Base-by-base conservation (phyloP, 106 monocot genomes). In the Apostasia shenzhenica region DNA sequence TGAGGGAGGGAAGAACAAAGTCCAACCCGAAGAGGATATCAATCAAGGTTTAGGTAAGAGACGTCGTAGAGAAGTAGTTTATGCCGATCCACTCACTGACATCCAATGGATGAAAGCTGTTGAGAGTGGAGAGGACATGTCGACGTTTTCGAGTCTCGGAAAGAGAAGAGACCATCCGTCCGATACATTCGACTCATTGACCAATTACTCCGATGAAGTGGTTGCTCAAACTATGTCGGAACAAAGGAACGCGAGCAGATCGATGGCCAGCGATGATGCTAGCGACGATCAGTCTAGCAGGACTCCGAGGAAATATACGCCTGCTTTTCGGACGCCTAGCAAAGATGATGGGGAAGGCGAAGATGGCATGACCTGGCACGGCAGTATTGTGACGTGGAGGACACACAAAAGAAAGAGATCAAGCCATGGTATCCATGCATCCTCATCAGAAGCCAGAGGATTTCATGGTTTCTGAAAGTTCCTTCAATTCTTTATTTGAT, bases 91-190 rank as follows among this genome's bases (percentile, higher is more conserved):
- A 48, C 84, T 97, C 26, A 92, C 86, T 54, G 95, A 97, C 73
- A n/a, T 73, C 42, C 89, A 92, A 70, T 97, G 89, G 89, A 78
- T 97, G 80, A 97, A 85, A 58, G 84, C 86, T 6, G 80, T 92
- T 9, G 92, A 97, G 51, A 82, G 63, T 13, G 87, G 89, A 60
- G 95, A 92, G 71, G 95, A 92, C 67, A 12, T 83, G 47, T 72
- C 82, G 1, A 83, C 58, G 54, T 67, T 82, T 8, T 55, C 83
- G 26, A 50, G 67, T 3, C 81, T 80, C 52, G 77, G 70, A 10
- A 95, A 69, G 73, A 79, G 74, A 70, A 88, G 71, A 62, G 69
- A 67, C 8, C 44, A 64, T 11, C 60, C 62, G 11, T 71, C 68
- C 41, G 79, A 85, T 54, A 13, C 43, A 13, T 65, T 50, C 45